phyloP scores from a whole-genome alignment of 495 filamentous ascomycete genomes.

The Hypoxylon cercidicola region DNA sequence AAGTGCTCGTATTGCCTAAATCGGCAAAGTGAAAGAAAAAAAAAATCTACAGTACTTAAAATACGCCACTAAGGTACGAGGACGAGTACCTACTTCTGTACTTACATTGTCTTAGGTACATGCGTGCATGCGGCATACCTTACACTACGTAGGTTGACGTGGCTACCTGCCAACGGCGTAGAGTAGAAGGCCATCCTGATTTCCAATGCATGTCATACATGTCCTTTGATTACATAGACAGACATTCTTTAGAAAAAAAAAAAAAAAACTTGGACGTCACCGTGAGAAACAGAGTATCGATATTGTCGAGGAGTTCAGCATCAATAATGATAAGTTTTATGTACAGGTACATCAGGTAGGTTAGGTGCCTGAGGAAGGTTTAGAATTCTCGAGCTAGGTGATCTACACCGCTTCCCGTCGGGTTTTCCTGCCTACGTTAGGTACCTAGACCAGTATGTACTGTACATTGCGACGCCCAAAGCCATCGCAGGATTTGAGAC shows the following conservation, averaged over 20 bases:
- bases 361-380: neutral
- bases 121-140: conserved; percentile 31
- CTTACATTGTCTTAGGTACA: conserved; percentile 11
- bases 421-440: conserved; percentile 9
- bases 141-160: conserved; percentile 38
- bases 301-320: neutral
- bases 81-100: conserved; percentile 14
- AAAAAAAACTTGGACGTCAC: conserved; percentile 12
- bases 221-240: too few species aligned
- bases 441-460: conserved; percentile 17
- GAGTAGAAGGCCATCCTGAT: conserved; percentile 19
- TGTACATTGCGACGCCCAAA: neutral
- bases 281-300: conserved; percentile 7
- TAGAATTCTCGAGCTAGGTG: conserved; percentile 9
- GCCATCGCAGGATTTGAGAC: neutral
- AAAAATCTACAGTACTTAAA: conserved; percentile 6
- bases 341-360: neutral
- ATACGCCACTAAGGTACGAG: neutral
- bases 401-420: conserved; percentile 38
- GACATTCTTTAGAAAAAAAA: conserved; percentile 6
- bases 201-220: conserved; percentile 18
- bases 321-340: neutral
- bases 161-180: conserved; percentile 32
- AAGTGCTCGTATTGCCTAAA: conserved; percentile 32
- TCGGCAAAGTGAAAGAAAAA: conserved; percentile 25